phyloP scores from a whole-genome alignment of 495 filamentous ascomycete species.

The Penicillium atrosanguineum region DNA sequence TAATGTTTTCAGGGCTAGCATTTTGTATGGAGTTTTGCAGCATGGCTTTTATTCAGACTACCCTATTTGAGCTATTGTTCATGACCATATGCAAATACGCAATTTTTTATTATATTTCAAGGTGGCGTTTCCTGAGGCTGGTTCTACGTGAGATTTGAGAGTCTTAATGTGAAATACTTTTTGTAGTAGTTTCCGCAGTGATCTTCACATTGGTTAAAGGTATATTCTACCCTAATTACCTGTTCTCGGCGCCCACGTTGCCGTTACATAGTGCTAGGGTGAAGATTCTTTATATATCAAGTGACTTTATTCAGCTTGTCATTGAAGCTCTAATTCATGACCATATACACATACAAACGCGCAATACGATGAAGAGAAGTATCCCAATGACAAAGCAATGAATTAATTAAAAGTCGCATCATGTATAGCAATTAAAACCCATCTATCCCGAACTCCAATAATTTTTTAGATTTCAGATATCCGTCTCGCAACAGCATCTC shows the following conservation, averaged over 20 bases:
- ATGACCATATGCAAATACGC: neutral
- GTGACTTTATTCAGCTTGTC: too few species aligned
- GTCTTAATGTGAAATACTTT: too few species aligned
- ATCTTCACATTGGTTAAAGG: too few species aligned
- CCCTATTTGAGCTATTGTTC: neutral
- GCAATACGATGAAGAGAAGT: neutral
- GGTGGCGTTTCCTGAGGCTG: too few species aligned
- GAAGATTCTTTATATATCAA: too few species aligned
- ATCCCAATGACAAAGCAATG: neutral
- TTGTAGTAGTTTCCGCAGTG: too few species aligned
- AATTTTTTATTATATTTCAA: neutral
- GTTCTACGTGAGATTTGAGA: too few species aligned
- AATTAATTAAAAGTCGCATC: neutral
- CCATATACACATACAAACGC: too few species aligned
- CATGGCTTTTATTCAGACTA: neutral
- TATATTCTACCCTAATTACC: too few species aligned
- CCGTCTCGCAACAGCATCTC: neutral
- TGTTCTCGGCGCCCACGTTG: too few species aligned
- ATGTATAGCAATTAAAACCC: neutral
- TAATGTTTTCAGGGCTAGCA: conserved; percentile 3
- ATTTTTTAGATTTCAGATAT: neutral
- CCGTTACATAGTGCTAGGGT: too few species aligned
- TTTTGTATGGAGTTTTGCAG: neutral
- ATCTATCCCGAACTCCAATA: neutral
- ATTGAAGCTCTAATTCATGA: too few species aligned